These are phyloP conservation scores for Penicillium crustosum DNA, from an alignment of 2,329 filamentous ascomycete genomes.

Conservation along the genomic window DNA sequence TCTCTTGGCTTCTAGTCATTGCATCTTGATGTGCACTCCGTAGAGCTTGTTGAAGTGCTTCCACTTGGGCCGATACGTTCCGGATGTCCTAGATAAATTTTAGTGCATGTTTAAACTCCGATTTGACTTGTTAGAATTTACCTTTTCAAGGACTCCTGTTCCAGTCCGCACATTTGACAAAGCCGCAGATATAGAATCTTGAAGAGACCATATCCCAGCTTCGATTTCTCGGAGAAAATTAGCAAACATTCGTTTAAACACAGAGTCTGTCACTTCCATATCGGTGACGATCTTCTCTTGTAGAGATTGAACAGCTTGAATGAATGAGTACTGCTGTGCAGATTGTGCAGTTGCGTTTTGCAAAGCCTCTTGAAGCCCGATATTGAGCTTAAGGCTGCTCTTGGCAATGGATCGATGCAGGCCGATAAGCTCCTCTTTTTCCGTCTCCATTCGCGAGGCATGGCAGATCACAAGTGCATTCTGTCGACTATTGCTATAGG, in stretches of 20 bases:
- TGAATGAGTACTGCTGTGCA: constrained; percentile 35
- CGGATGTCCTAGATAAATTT: constrained; percentile 33
- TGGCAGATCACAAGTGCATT: constrained; percentile 64
- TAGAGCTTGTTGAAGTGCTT: constrained; percentile 28
- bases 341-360: constrained; percentile 32
- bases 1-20: constrained; percentile 29
- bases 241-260: constrained; percentile 26
- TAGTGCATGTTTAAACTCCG: not conserved
- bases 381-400: constrained; percentile 37
- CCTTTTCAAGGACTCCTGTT: constrained; percentile 23
- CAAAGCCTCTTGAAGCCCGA: constrained; percentile 37
- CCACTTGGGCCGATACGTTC: constrained; percentile 26
- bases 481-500: constrained; percentile 62
- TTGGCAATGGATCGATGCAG: constrained; percentile 42
- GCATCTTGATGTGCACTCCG: constrained; percentile 30
- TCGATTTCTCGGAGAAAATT: constrained; percentile 30
- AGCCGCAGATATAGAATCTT: constrained; percentile 21
- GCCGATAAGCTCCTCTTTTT: constrained; percentile 50
- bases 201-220: constrained; percentile 22
- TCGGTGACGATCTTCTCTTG: constrained; percentile 33
- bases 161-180: constrained; percentile 22
- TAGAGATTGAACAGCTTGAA: constrained; percentile 31
- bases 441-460: constrained; percentile 58
- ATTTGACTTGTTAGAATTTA: constrained; percentile 5
- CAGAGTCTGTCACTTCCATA: constrained; percentile 31